Percentiles rank a stretch among this genome's conserved stretches.
Conservation (phyloP, 2,329 filamentous ascomycete genomes). For the Phoma sp. region DNA sequence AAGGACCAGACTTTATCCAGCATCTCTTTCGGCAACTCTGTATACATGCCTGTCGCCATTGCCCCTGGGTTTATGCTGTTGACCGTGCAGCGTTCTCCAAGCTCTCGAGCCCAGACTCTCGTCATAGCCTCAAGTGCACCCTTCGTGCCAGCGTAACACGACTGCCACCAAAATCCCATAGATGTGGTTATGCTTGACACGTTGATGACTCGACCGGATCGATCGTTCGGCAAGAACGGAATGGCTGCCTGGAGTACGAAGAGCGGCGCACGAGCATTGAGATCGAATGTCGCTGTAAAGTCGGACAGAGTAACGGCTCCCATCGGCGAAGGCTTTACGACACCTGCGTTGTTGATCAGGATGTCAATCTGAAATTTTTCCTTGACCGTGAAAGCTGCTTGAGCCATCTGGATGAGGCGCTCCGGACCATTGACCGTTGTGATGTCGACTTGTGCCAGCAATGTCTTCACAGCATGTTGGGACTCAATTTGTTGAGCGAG, state of each 20-base stretch:
- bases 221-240: slow-evolving; percentile 70
- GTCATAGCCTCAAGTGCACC: slow-evolving; percentile 70
- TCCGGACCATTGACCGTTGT: slow-evolving; percentile 62
- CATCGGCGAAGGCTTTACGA: slow-evolving; percentile 64
- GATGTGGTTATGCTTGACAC: slow-evolving; percentile 61
- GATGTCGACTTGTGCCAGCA: slow-evolving; percentile 72
- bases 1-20: slow-evolving; percentile 62
- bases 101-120: slow-evolving; percentile 56
- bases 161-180: slow-evolving; percentile 61
- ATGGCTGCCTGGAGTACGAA: slow-evolving; percentile 73
- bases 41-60: slow-evolving; percentile 62
- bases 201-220: slow-evolving; percentile 66
- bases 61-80: slow-evolving; percentile 60
- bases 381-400: slow-evolving; percentile 60
- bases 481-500: slow-evolving; percentile 60
- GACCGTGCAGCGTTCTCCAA: slow-evolving; percentile 60
- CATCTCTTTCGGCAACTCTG: slow-evolving; percentile 63
- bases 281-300: slow-evolving; percentile 66
- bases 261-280: slow-evolving; percentile 56
- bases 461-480: slow-evolving; percentile 62
- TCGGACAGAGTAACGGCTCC: slow-evolving; percentile 56
- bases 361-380: slow-evolving; percentile 72
- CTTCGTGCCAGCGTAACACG: slow-evolving; percentile 67
- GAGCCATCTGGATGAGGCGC: slow-evolving; percentile 61
- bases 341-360: slow-evolving; percentile 81